Base-by-base conservation (phyloP, 306 rosid species). In the Alnus rubra region DNA sequence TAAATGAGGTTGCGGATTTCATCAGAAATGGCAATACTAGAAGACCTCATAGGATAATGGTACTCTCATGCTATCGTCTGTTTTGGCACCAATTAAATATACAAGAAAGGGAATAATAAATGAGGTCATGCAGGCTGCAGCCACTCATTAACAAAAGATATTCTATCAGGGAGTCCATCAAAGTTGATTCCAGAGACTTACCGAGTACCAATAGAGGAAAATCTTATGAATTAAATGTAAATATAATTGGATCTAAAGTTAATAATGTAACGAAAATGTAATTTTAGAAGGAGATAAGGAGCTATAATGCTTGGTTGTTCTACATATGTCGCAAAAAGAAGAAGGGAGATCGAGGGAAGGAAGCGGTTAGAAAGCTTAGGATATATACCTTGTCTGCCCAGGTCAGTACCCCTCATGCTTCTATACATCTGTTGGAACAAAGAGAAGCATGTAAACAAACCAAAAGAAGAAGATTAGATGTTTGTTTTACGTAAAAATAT, bases 391-490 rank as follows among this genome's bases (percentile, higher is more conserved):
- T 86, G 92, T 85, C 88, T 88, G 11, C 90, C 86, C 63, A 87
- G 42, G 79, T 95, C 97, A 23, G 28, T 23, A 44, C 90, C 87
- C 80, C 94, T 91, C 98, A 91, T 89, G 88, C 99, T 93, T 79
- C 99, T 85, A 63, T 93, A 95, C 99, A 95, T 95, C 99, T 95
- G 92, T 49, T 80, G 5, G 7, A 75, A 73, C 80, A 78, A 69
- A 60, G 35, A 63, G 44, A 42, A 49, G 28, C 28, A 23, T 23
- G 28, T 23, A 23, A 23, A 23, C 28, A 23, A 23, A 23, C 28
- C 37, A 11, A 31, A 14, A 56, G 37, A 71, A 75, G 3, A 60
- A 28, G 52, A 11, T 56, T 42, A 8, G 4, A 5, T 8, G 28
- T 23, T 23, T 23, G 28, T 23, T 23, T 13, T 8, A 9, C 10